Evolutionary conservation across 805 yeast species (phyloP), one percentile per base, ranked within the genome.

Genomic region (Kazachstania kunashirensis): DNA sequence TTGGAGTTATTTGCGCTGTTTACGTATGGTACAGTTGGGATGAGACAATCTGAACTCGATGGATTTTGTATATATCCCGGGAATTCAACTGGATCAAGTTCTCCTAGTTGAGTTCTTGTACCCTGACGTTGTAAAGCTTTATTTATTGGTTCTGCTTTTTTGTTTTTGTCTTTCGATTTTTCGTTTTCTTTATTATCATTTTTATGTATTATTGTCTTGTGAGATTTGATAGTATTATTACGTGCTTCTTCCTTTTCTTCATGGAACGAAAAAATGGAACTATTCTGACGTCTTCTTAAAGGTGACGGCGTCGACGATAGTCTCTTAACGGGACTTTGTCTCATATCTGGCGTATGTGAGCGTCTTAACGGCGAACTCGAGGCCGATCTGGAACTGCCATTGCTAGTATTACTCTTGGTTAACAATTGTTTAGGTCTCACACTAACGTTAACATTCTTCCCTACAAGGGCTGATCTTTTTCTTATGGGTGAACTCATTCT

Each of bases 131-230:
- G n/a, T n/a, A n/a, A n/a, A n/a, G n/a, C n/a, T n/a, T n/a, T n/a
- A n/a, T n/a, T n/a, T n/a, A n/a, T n/a, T n/a, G n/a, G n/a, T n/a
- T n/a, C n/a, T 33, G 25, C 29, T 24, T 24, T 6, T 14, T 26
- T 26, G 20, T 4, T 16, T 16, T 28, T 8, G 17, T 4, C n/a
- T 31, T 31, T 17, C 17, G 16, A 31, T 30, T 45, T 34, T 8
- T 33, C 37, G 39, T 44, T 43, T 41, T 43, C 48, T 32, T 43
- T 42, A 21, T 44, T 37, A 19, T 40, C 37, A 18, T 47, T 44
- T 27, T 40, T 42, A 29, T 45, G 43, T 16, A 45, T 47, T 47
- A 34, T 63, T 48, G 35, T 59, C 45, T 31, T 45, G 26, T 49
- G 51, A 21, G 38, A 31, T 29, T 44, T 40, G 11, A 49, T 27